Evolutionary conservation across 495 filamentous ascomycete species (phyloP).

Genomic region (Neurospora hispaniola): DNA sequence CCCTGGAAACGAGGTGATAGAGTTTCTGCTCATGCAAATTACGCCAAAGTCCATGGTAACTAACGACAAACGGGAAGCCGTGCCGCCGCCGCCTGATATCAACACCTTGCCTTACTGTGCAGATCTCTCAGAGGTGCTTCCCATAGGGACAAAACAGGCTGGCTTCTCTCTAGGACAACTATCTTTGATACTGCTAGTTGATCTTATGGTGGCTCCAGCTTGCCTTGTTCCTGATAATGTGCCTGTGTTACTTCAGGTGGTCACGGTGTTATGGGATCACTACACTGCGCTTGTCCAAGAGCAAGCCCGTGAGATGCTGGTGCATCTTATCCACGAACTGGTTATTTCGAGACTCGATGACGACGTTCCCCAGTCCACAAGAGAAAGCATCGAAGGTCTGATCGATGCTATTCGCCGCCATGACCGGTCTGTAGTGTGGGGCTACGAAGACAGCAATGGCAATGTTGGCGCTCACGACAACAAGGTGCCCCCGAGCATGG

Average conservation of each 20-base stretch:
- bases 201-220: conserved; percentile 88
- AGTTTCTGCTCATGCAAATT: conserved; percentile 84
- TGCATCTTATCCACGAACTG: conserved; percentile 94
- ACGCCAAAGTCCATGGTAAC: conserved; percentile 82
- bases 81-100: conserved; percentile 63
- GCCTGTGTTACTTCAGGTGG: conserved; percentile 77
- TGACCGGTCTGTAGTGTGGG: conserved; percentile 78
- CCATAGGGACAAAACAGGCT: conserved; percentile 79
- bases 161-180: conserved; percentile 88
- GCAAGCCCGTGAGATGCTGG: conserved; percentile 93
- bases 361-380: conserved; percentile 49
- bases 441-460: conserved; percentile 83
- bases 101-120: conserved; percentile 76
- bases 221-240: conserved; percentile 66
- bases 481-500: conserved; percentile 82
- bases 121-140: conserved; percentile 67
- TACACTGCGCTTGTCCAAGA: conserved; percentile 93
- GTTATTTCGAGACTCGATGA: conserved; percentile 87
- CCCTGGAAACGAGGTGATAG: conserved; percentile 76
- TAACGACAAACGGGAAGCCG: conserved; percentile 64
- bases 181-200: conserved; percentile 85
- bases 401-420: conserved; percentile 85
- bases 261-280: conserved; percentile 92
- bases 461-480: conserved; percentile 61
- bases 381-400: conserved; percentile 70